Base-by-base conservation (phyloP, 495 filamentous ascomycete species). In the Xylaria bambusicola region DNA sequence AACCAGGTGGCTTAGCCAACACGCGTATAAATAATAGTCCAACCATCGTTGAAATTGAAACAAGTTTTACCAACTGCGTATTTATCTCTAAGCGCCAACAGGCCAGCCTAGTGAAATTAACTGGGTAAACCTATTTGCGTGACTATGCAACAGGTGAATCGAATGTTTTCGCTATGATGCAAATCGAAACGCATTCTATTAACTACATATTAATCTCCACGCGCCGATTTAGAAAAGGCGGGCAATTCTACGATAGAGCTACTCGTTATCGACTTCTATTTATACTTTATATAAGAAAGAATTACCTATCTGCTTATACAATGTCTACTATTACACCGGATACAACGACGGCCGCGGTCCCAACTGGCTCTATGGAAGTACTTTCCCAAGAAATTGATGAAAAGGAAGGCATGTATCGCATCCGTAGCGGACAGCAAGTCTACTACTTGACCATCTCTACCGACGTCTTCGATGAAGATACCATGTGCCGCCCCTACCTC, bases 381-480 rank as follows among this genome's bases (percentile, higher is more conserved):
- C 50, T 40, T 10, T 53, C 50, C 38, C 50, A 53, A 24, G 33
- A 53, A 21, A 53, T 53, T 24, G 23, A 18, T 42, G 31, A 53
- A 23, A 33, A 53, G 38, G 38, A 53, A 26, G 49, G 50, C 23
- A 38, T 38, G 33, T 53, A 53, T 17, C 51, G 51, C 24, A n/a
- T 53, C 35, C 33, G 51, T 7, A 31, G 21, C 17, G 51, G 35
- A 10, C 51, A 31, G 24, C 21, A 31, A 26, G 51, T 53, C 51
- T 20, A 53, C 24, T 61, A 61, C 40, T 17, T 61, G 9, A 49
- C 50, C 27, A 61, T 61, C 46, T 29, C 58, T 27, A 27, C 26
- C 20, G 58, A 45, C 17, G 42, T 56, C 18, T 61, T 61, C 51
- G 58, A 61, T 29, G 51, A 56, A 26, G 58, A 61, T 18, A 61